phyloP scores from a whole-genome alignment of 2,329 filamentous ascomycete species.

The Colletotrichum acutatum region DNA sequence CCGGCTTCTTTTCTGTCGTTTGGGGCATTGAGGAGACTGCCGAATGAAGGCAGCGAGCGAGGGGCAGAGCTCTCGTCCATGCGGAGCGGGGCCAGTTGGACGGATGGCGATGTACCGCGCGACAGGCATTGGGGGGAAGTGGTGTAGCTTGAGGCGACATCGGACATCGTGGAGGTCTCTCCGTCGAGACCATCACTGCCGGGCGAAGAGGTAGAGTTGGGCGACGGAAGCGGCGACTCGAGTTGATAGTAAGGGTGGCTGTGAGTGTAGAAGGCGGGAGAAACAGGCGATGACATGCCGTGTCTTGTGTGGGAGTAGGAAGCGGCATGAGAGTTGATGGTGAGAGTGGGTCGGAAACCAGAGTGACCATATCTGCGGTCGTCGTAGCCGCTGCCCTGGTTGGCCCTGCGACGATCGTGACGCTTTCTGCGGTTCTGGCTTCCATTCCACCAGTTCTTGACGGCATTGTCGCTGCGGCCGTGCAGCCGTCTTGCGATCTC shows the following conservation, averaged over 20 bases:
- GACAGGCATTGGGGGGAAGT: slow-evolving; percentile 61
- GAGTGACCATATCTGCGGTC: slow-evolving; percentile 22
- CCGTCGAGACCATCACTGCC: slow-evolving; percentile 65
- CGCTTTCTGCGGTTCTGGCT: slow-evolving; percentile 83
- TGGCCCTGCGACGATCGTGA: slow-evolving; percentile 52
- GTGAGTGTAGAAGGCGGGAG: slow-evolving; percentile 33
- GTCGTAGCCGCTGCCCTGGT: slow-evolving; percentile 37
- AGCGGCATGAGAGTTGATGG: slow-evolving; percentile 40
- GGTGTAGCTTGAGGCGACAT: slow-evolving; percentile 72
- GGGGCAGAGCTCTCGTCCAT: slow-evolving; percentile 31
- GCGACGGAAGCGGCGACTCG: slow-evolving; percentile 50
- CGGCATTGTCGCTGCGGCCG: slow-evolving; percentile 91
- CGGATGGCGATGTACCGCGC: slow-evolving; percentile 48
- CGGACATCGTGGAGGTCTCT: slow-evolving; percentile 77
- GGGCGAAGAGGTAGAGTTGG: slow-evolving; percentile 59
- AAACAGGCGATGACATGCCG: slow-evolving; percentile 31
- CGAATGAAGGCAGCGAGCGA: slow-evolving; percentile 44
- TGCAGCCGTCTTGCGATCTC: slow-evolving; percentile 87
- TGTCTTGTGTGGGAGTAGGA: slow-evolving; percentile 34
- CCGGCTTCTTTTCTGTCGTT: slow-evolving; percentile 28
- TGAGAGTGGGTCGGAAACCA: slow-evolving; percentile 41
- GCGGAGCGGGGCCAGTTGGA: slow-evolving; percentile 54
- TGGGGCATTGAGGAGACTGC: slow-evolving; percentile 31
- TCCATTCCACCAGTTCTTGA: slow-evolving; percentile 99
- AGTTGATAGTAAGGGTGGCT: slow-evolving; percentile 40